Evolutionary conservation across 2,329 filamentous ascomycete species (phyloP).

Genomic region (Aureobasidium musti): DNA sequence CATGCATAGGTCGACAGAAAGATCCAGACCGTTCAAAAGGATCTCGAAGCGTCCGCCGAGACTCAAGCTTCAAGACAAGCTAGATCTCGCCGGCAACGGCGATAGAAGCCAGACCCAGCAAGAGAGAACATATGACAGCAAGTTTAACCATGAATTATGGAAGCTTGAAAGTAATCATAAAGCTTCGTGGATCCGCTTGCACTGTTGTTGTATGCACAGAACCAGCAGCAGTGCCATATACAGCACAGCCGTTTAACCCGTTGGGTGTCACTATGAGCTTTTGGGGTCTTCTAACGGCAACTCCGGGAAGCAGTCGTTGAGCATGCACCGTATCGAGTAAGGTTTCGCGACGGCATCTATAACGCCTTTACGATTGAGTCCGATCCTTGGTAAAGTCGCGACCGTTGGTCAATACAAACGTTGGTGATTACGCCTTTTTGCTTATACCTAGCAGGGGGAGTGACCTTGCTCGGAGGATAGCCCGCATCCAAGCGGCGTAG

Average conservation of each 20-base stretch:
- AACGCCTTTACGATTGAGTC: neutral
- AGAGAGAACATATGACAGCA: neutral
- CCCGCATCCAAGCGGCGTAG: neutral
- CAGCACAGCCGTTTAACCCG: conserved; percentile 12
- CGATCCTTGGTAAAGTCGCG: neutral
- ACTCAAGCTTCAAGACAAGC: neutral
- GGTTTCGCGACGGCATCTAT: neutral
- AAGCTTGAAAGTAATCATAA: neutral
- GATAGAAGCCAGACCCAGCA: neutral
- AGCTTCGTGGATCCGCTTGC: neutral
- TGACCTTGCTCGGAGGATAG: too few species aligned
- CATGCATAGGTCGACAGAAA: neutral
- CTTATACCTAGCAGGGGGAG: neutral
- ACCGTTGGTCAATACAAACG: conserved; percentile 23
- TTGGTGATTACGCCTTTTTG: neutral
- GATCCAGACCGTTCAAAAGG: neutral
- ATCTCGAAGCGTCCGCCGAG: neutral
- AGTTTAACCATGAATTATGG: neutral
- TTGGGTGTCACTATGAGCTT: conserved; percentile 13
- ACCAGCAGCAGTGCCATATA: neutral
- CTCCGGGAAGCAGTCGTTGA: neutral
- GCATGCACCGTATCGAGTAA: neutral
- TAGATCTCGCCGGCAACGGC: conserved; percentile 4
- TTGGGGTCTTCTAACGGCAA: neutral
- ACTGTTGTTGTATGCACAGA: neutral